Conservation (phyloP, 31 red algal species). For the Pterothamnion heteromorphum region DNA sequence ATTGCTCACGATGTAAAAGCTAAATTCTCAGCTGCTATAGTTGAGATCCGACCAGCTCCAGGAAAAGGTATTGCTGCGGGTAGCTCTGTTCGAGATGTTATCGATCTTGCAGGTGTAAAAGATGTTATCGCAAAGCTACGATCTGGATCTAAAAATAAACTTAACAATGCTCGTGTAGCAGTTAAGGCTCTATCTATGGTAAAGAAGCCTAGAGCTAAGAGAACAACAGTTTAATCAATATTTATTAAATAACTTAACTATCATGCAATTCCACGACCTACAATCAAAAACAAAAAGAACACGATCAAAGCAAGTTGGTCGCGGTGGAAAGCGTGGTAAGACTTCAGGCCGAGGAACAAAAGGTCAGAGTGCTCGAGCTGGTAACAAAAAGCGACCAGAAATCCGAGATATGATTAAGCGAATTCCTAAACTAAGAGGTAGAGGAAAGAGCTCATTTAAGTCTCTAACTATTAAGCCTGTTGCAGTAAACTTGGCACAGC, state of each 20-base stretch:
- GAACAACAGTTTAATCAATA: too few relatives aligned
- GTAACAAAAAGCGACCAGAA: conserved; percentile 9
- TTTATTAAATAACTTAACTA: background rate
- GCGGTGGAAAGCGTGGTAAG: conserved; percentile 24
- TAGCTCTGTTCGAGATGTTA: background rate
- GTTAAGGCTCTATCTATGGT: background rate
- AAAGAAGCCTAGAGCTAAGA: too few relatives aligned
- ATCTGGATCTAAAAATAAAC: conserved; percentile 1
- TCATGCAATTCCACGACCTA: conserved; percentile 29
- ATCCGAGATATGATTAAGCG: background rate
- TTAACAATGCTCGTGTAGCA: background rate
- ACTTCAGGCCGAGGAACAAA: conserved; percentile 9
- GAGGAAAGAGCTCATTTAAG: background rate
- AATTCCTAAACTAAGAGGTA: background rate
- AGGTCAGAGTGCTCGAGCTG: conserved; percentile 3
- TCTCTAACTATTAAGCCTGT: background rate
- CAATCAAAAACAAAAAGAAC: background rate
- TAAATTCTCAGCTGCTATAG: background rate
- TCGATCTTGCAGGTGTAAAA: background rate
- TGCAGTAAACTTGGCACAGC: background rate
- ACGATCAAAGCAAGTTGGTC: background rate
- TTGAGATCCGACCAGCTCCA: background rate
- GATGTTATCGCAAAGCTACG: background rate
- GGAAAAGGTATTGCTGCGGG: conserved; percentile 7
- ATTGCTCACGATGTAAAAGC: background rate